Base-by-base conservation (phyloP, 345 rosid species). In the Eucalyptus pauciflora region DNA sequence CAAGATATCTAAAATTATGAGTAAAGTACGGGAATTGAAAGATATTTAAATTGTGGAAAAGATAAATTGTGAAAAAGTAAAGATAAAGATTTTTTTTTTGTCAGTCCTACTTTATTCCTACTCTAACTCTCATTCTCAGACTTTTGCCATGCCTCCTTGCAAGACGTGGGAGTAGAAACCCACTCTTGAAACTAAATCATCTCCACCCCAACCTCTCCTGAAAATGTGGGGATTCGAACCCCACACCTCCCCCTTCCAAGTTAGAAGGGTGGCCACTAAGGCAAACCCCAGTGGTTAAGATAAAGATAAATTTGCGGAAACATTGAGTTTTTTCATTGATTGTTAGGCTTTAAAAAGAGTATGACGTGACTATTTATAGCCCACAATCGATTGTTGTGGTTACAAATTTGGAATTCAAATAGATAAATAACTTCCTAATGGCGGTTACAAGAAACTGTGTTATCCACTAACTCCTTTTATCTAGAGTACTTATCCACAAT, bases 361-460 rank as follows among this genome's bases (percentile, higher is more conserved):
- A 64, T 4, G 2, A 15, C 3, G 41, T 7, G 5, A 64, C 6
- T 15, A n/a, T 64, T 64, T 64, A 64, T 4, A n/a, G 0, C 5
- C 18, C n/a, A n/a, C 18, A n/a, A 64, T 14, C 1, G 20, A 15
- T 2, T 5, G 18, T n/a, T 14, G 5, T 15, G 5, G 18, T n/a
- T 15, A 64, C 76, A 14, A n/a, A 0, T 64, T n/a, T 64, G 2
- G 20, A 64, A 64, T 64, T 64, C 18, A n/a, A 64, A 64, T n/a
- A 64, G 4, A 64, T 17, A 64, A n/a, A 64, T 14, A n/a, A 64
- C 76, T 14, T 64, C 17, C 20, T 29, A 29, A 64, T 0, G 5
- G 37, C 5, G 76, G 10, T 64, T 64, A 7, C 20, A 64, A 64
- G 10, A 64, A 64, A n/a, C 3, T 7, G 10, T n/a, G 76, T 15